Evolutionary conservation across 768 basidiomycete species (phyloP).

Genomic region (Xanthoconium stramineum): DNA sequence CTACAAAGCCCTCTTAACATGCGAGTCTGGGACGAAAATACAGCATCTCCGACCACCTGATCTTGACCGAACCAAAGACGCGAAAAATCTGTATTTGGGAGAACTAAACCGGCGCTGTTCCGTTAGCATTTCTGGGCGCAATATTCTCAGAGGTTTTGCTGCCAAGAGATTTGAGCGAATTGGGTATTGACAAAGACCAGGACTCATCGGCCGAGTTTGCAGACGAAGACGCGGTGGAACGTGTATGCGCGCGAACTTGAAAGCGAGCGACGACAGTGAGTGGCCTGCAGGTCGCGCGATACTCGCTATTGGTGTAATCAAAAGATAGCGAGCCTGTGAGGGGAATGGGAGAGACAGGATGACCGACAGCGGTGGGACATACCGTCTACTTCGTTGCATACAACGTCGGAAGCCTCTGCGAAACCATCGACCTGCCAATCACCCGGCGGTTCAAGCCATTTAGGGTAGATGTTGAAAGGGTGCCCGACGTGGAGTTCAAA

Average conservation of each 20-base stretch:
- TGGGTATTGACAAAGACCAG: conserved; percentile 48
- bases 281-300: conserved; percentile 43
- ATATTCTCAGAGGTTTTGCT: conserved; percentile 49
- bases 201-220: conserved; percentile 23
- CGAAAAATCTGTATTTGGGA: conserved; percentile 19
- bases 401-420: conserved; percentile 42
- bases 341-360: conserved; percentile 9
- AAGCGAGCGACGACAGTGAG: conserved; percentile 33
- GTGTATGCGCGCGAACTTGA: conserved; percentile 10
- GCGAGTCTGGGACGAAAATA: conserved; percentile 13
- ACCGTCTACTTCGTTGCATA: conserved; percentile 47
- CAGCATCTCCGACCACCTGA: conserved; percentile 13
- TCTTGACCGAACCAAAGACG: conserved; percentile 28
- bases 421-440: conserved; percentile 55
- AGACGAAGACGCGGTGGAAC: conserved; percentile 15
- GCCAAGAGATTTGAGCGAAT: conserved; percentile 58
- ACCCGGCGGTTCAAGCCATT: conserved; percentile 44
- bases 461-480: conserved; percentile 9
- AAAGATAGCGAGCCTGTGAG: conserved; percentile 21
- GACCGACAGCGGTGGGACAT: conserved; percentile 13
- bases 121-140: conserved; percentile 18
- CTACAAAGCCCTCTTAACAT: conserved; percentile 17
- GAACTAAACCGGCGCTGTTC: conserved; percentile 23
- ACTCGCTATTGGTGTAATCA: conserved; percentile 40
- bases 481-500: conserved; percentile 29